Base-by-base conservation (phyloP, 2,329 filamentous ascomycete species). In the Cordyceps cicadae region DNA sequence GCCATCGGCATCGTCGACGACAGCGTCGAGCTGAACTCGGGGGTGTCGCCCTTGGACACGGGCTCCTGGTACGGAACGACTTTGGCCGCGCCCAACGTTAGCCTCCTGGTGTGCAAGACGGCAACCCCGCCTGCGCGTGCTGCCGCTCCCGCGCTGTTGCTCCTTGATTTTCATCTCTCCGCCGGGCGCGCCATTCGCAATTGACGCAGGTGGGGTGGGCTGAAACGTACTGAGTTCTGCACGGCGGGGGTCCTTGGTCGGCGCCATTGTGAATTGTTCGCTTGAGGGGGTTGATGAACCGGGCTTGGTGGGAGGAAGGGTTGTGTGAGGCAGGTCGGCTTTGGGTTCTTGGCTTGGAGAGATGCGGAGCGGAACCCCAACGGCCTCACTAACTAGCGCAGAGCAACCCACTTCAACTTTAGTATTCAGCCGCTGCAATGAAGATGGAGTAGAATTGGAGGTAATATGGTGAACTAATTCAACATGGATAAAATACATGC, bases 1-100 rank as follows among this genome's bases (percentile, higher is more conserved):
- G 90, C 92, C 93, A 97, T 97, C 62, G 93, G 93, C 70, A 97
- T 80, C 41, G 92, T 95, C 70, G 87, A 93, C 32, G 82, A 78
- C 60, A 87, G 70, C 32, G 81, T 90, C 75, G 88, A 87, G 58
- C 84, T 80, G 74, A 96, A 83, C 70, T 96, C 92, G 65, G 82
- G 77, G 64, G 78, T 69, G 21, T 84, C 81, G 69, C 81, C 82
- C 69, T 87, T 85, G 67, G 84, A 79, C 54, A 81, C 78, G 49
- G 91, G 90, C 67, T 88, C 88, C 74, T 90, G 85, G 75, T 94
- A 97, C 63, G 92, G 92, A 68, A 97, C 89, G 71, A 92, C 92
- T n/a, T n/a, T 97, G 24, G 55, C 34, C 8, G 15, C 37, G 24
- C 39, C 39, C 32, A 51, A 58, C 5, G 52, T 37, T 37, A 37